Base-by-base conservation (phyloP, 208 protist genomes). In the Trypanosoma rangeli region DNA sequence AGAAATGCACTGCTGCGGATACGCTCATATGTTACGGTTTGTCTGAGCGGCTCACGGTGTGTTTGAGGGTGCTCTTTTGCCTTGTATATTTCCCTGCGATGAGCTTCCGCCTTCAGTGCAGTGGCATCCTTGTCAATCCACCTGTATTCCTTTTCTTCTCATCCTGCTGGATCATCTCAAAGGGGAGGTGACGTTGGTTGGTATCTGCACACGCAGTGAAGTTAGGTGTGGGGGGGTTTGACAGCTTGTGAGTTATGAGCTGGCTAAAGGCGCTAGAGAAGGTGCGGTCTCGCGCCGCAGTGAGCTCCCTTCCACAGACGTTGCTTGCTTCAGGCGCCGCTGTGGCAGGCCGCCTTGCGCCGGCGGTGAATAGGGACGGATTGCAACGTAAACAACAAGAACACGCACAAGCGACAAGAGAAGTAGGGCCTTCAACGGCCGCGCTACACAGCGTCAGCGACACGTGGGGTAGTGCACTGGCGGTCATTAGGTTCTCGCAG, bases 221-320 rank as follows among this genome's bases (percentile, higher is more conserved):
- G 42, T 9, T 1, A 1, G 8, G 42, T 46, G 15, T 18, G 8
- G 8, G 42, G 42, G 1, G 42, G 42, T 9, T 18, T 46, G 42
- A 20, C 42, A 3, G 42, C 42, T 9, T 16, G 42, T 9, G 13
- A 28, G 12, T 9, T 10, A 77, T 77, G 72, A 77, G 72, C 56
- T 77, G 72, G 72, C 31, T 77, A 3, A 62, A 67, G 39, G 72
- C 72, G 22, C 20, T 77, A 26, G 58, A 70, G 57, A 61, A 59
- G 5, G 59, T 71, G 4, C 56, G 39, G 8, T 10, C 31, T 20
- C 56, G 53, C 15, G 59, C 50, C 20, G 55, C 48, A 4, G 15
- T 33, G 68, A 3, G 50, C 59, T 0, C 18, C 58, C 2, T 48
- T 20, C 15, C 33, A 13, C 20, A 24, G 26, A 33, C 12, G 3